phyloP scores from a whole-genome alignment of 441 rosid species.

The Metrosideros polymorpha region DNA sequence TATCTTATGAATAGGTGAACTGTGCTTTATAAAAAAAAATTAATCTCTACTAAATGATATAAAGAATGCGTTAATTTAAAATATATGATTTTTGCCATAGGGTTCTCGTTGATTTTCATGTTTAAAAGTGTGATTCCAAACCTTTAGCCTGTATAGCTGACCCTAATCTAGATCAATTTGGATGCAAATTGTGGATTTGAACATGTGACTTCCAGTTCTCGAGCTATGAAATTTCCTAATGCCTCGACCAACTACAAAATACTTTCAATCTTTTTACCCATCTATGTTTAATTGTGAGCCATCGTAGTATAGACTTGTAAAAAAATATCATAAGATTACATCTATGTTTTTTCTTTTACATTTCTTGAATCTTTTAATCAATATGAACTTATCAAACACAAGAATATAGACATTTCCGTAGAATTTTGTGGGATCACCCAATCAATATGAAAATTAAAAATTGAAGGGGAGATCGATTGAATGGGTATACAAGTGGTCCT shows the following conservation, averaged over 20 bases:
- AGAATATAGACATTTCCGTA: too few species aligned
- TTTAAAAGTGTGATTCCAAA: not conserved
- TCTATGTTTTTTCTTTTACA: not conserved
- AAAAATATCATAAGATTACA: not conserved
- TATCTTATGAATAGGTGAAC: not conserved
- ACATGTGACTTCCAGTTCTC: accelerated
- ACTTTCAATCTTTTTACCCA: not conserved
- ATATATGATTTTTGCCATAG: not conserved
- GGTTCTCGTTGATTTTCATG: not conserved
- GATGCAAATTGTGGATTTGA: too few species aligned
- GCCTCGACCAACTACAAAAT: accelerated
- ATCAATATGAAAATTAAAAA: too few species aligned
- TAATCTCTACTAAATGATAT: not conserved
- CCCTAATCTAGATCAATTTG: too few species aligned
- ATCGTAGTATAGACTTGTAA: accelerated
- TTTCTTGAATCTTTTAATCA: not conserved
- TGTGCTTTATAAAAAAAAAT: not conserved
- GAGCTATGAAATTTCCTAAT: accelerated
- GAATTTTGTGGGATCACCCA: not conserved
- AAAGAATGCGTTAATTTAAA: not conserved
- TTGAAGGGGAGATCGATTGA: not conserved
- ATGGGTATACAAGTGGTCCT: too few species aligned
- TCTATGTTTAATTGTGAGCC: not conserved
- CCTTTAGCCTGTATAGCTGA: too few species aligned
- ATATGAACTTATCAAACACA: not conserved